Conservation (phyloP, 2,329 filamentous ascomycete genomes). For the Hypoxylon sp. region DNA sequence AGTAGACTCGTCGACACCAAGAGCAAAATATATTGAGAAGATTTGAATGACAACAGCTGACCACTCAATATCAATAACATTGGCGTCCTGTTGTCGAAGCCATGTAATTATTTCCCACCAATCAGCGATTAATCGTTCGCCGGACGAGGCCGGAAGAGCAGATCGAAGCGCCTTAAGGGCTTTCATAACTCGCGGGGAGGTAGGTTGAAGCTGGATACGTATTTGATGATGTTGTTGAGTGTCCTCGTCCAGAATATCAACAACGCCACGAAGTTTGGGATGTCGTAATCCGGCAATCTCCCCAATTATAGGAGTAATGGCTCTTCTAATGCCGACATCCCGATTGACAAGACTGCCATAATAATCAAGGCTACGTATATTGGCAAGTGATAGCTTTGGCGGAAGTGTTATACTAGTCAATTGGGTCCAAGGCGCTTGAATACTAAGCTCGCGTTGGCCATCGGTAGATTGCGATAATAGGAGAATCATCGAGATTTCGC, state of each 20-base stretch:
- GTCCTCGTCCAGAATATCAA: slow-evolving; percentile 77
- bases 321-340: slow-evolving; percentile 64
- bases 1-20: slow-evolving; percentile 60
- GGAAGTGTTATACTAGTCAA: slow-evolving; percentile 77
- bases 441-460: slow-evolving; percentile 75
- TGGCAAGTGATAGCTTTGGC: slow-evolving; percentile 68
- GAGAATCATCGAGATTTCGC: slow-evolving; percentile 76
- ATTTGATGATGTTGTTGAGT: slow-evolving; percentile 74
- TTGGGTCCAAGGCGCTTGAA: slow-evolving; percentile 82
- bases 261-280: slow-evolving; percentile 69
- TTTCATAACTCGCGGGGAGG: slow-evolving; percentile 72
- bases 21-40: slow-evolving; percentile 73
- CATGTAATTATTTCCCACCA: slow-evolving; percentile 84
- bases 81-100: slow-evolving; percentile 67
- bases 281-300: slow-evolving; percentile 71
- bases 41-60: slow-evolving; percentile 75
- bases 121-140: slow-evolving; percentile 73
- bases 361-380: slow-evolving; percentile 72
- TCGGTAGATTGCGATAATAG: slow-evolving; percentile 76
- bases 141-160: slow-evolving; percentile 71
- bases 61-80: slow-evolving; percentile 74
- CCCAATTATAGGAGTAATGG: slow-evolving; percentile 63
- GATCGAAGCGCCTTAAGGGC: slow-evolving; percentile 75
- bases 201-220: slow-evolving; percentile 76
- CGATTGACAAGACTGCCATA: slow-evolving; percentile 66